A percentile compares a stretch with the other conserved stretches of the same genome.
These are phyloP conservation scores for Curvularia lunata DNA, from an alignment of 2,329 filamentous ascomycete genomes.

Conservation along the genomic window DNA sequence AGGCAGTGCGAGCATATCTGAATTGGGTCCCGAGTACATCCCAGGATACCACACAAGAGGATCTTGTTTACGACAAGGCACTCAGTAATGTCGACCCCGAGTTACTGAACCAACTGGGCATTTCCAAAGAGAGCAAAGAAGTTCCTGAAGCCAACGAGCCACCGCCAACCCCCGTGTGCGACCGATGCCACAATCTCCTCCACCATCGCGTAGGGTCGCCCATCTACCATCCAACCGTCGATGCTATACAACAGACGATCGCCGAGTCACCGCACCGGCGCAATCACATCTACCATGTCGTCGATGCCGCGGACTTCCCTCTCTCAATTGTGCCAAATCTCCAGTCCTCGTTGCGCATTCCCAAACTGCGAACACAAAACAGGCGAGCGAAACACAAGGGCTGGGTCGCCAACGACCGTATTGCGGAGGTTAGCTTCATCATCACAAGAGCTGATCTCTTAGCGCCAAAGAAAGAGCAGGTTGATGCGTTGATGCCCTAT, in stretches of 20 bases:
- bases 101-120: constrained; percentile 39
- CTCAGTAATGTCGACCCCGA: constrained; percentile 39
- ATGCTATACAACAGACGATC: constrained; percentile 82
- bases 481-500: constrained; percentile 86
- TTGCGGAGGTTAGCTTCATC: constrained; percentile 84
- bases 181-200: constrained; percentile 82
- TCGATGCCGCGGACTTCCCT: constrained; percentile 96
- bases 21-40: constrained; percentile 30
- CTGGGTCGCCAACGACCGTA: constrained; percentile 68
- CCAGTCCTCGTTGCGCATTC: constrained; percentile 70
- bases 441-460: constrained; percentile 88
- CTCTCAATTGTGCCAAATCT: constrained; percentile 87
- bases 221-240: constrained; percentile 80
- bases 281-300: constrained; percentile 93
- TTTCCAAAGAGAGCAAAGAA: constrained; percentile 31
- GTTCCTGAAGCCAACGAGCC: constrained; percentile 18
- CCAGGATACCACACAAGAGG: constrained; percentile 35
- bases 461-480: constrained; percentile 80
- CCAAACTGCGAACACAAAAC: constrained; percentile 79
- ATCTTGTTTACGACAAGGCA: constrained; percentile 47
- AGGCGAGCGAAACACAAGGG: constrained; percentile 72
- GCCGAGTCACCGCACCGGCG: constrained; percentile 85
- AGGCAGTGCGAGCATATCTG: constrained; percentile 53
- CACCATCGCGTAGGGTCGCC: constrained; percentile 75
- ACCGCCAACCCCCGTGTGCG: constrained; percentile 69